Evolutionary conservation across 768 basidiomycete genomes (phyloP).

Genomic region (Mrakia frigida): DNA sequence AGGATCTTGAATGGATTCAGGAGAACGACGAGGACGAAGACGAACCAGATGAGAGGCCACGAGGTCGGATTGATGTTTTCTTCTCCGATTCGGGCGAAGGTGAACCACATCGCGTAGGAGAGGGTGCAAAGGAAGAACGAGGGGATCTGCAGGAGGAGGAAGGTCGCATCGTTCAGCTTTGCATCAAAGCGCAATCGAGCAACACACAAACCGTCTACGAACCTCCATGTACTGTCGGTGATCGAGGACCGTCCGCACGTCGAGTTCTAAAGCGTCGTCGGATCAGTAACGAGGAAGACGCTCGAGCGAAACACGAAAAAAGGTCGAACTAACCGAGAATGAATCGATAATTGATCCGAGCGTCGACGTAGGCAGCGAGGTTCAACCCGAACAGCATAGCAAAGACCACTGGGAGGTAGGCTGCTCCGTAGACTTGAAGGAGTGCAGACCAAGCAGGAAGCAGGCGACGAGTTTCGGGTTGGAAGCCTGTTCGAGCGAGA

Average conservation of each 20-base stretch:
- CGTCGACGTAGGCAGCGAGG: constrained; percentile 64
- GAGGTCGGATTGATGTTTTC: constrained; percentile 58
- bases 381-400: constrained; percentile 76
- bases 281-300: constrained; percentile 10
- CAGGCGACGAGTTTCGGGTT: constrained; percentile 50
- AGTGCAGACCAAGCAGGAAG: constrained; percentile 70
- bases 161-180: too few species aligned
- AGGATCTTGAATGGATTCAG: constrained; percentile 71
- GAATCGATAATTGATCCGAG: constrained; percentile 85
- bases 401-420: constrained; percentile 70
- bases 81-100: constrained; percentile 61
- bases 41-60: constrained; percentile 62
- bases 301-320: constrained; percentile 24
- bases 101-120: constrained; percentile 70
- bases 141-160: constrained; percentile 56
- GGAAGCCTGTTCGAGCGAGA: constrained; percentile 50
- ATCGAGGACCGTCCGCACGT: constrained; percentile 66
- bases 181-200: neutral
- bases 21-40: constrained; percentile 55
- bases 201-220: constrained; percentile 52
- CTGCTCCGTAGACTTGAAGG: constrained; percentile 68
- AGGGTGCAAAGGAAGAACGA: constrained; percentile 69
- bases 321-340: constrained; percentile 64
- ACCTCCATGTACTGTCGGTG: constrained; percentile 58
- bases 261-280: constrained; percentile 64